Base-by-base conservation (phyloP, 2,329 filamentous ascomycete species). In the Penicillium sp. region DNA sequence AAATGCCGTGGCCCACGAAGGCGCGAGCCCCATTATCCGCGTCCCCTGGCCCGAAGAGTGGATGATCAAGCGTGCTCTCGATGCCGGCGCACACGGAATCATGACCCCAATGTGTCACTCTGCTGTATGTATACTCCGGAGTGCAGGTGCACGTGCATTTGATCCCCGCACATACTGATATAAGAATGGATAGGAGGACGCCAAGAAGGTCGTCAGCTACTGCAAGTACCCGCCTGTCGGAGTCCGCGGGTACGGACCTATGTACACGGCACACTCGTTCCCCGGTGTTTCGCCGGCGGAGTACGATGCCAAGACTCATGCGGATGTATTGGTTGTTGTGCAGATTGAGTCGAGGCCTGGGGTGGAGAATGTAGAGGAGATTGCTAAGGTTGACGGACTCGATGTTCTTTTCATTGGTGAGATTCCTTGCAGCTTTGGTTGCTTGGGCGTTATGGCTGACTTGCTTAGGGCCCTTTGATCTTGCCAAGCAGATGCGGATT, bases 321-420 rank as follows among this genome's bases (percentile, higher is more conserved):
- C 53, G 3, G 54, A 55, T 1, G 52, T 72, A 10, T 33, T 66
- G 8, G 66, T 69, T 1, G 60, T 65, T 35, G 66, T 74, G 14
- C 72, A 74, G 58, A 74, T 75, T 41, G 72, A 75, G 64, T 72
- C 72, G 0, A 60, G 57, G 13, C 54, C 64, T 8, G 72, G 68
- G 2, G 63, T 75, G 6, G 71, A 71, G 37, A 73, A 71, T 49
- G 72, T 74, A 7, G 72, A 75, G 58, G 67, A 69, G 45, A 75
- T 75, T 50, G 71, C 71, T 1, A 62, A 61, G 3, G 70, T 73
- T 3, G 64, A 67, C 14, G 72, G 72, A 5, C 55, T 75, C 11
- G 72, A 74, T 56, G 60, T 68, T 11, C 57, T 73, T 29, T 68
- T 74, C 31, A 71, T 74, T 43, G 72, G 66, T 63, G 37, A 48